These are phyloP conservation scores for Cyclotella distinguenda DNA, from an alignment of 108 stramenopile species.

Conservation along the genomic window DNA sequence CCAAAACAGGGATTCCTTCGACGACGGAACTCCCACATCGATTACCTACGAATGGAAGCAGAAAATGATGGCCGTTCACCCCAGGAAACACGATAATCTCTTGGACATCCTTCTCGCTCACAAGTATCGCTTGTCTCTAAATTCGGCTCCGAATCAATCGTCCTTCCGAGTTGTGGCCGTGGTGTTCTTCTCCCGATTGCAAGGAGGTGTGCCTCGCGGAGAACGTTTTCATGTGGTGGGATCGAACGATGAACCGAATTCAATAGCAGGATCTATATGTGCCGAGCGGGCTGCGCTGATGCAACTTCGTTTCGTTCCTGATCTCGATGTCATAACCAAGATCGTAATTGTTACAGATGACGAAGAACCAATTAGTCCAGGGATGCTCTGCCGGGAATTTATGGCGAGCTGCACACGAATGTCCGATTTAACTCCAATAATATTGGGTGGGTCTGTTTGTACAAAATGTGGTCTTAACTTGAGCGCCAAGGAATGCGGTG, in stretches of 20 bases:
- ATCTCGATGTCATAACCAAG: conserved; percentile 39
- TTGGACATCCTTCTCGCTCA: conserved; percentile 63
- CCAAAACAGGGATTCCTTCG: conserved; percentile 1
- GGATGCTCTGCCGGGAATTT: conserved; percentile 86
- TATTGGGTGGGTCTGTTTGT: conserved; percentile 55
- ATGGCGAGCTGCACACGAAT: conserved; percentile 59
- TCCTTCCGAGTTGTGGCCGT: conserved; percentile 80
- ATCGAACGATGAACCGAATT: conserved; percentile 80
- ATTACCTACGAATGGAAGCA: conserved; percentile 29
- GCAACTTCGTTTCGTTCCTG: conserved; percentile 68
- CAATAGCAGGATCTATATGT: conserved; percentile 79
- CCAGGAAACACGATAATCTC: conserved; percentile 35
- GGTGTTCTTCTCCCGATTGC: conserved; percentile 46
- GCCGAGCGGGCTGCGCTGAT: conserved; percentile 88
- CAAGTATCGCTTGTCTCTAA: conserved; percentile 58
- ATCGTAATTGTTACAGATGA: conserved; percentile 71
- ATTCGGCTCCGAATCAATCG: conserved; percentile 67
- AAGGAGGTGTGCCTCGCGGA: conserved; percentile 5
- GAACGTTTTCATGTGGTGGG: conserved; percentile 68
- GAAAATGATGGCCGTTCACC: conserved; percentile 25
- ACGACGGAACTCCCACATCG: conserved; percentile 1
- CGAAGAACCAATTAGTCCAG: conserved; percentile 69
- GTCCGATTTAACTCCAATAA: conserved; percentile 56
- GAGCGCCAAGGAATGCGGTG: conserved; percentile 24
- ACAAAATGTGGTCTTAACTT: conserved; percentile 31